Conservation (phyloP, 106 monocot genomes). For the Allium cepa region DNA sequence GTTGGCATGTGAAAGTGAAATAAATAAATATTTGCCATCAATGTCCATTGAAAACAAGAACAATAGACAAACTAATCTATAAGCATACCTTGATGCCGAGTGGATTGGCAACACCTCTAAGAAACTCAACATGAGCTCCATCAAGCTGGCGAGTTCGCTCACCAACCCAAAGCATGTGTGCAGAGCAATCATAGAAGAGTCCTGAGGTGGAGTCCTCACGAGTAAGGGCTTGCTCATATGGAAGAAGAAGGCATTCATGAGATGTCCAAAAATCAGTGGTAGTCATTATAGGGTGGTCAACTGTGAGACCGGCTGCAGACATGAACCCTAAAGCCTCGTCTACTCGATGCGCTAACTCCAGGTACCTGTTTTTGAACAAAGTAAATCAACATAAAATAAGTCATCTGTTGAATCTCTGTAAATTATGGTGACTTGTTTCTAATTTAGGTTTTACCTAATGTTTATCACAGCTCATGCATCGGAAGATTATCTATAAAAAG, state of each 20-base stretch:
- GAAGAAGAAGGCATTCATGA: conserved; percentile 17
- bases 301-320: conserved; percentile 17
- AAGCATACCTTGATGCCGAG: conserved; percentile 14
- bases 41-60: too few species aligned
- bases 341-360: conserved; percentile 13
- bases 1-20: too few species aligned
- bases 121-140: conserved; percentile 21
- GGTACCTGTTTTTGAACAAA: conserved; percentile 5
- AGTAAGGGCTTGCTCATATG: conserved; percentile 18
- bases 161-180: conserved; percentile 20
- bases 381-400: too few species aligned
- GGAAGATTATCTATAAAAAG: too few species aligned
- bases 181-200: conserved; percentile 18
- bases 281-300: conserved; percentile 16
- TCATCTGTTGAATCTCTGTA: too few species aligned
- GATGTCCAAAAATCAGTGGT: conserved; percentile 20
- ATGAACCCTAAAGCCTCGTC: conserved; percentile 19
- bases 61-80: too few species aligned
- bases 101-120: conserved; percentile 16
- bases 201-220: conserved; percentile 15
- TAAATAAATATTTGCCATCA: too few species aligned
- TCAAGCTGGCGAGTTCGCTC: conserved; percentile 20
- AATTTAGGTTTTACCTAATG: too few species aligned
- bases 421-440: too few species aligned
- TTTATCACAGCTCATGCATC: too few species aligned